These are phyloP conservation scores for Zea luxurians DNA, from an alignment of 176 grass and related monocot genomes.

Conservation along the genomic window DNA sequence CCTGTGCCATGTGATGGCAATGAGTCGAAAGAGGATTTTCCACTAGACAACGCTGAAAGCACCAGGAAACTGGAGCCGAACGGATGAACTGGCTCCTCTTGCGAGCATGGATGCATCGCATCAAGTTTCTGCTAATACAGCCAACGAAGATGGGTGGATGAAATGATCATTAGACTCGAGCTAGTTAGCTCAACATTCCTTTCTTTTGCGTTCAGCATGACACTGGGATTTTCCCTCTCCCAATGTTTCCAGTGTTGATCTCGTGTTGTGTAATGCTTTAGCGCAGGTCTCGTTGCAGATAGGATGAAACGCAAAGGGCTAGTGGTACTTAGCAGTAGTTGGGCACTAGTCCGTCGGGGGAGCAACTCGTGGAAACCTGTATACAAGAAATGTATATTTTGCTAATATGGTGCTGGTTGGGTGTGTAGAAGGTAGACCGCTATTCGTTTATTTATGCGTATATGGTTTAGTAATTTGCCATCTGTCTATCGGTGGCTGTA, in stretches of 20 bases:
- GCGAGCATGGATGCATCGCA: slow-evolving; percentile 26
- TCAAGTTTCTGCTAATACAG: slow-evolving; percentile 19
- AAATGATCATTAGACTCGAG: slow-evolving; percentile 39
- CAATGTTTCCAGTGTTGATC: slow-evolving; percentile 40
- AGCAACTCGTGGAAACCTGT: slow-evolving; percentile 40
- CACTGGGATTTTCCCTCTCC: slow-evolving; percentile 52
- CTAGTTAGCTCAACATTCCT: slow-evolving; percentile 12
- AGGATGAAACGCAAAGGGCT: slow-evolving; percentile 43
- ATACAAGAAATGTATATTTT: slow-evolving; percentile 64
- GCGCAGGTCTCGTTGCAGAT: slow-evolving; percentile 34
- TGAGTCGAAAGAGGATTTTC: slow-evolving; percentile 25
- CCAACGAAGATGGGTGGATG: slow-evolving; percentile 29
- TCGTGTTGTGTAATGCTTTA: slow-evolving; percentile 51
- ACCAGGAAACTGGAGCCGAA: slow-evolving; percentile 11
- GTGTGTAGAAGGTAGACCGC: slow-evolving; percentile 20
- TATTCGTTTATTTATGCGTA: slow-evolving; percentile 63
- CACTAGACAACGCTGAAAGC: neutral
- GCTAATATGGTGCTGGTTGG: slow-evolving; percentile 37
- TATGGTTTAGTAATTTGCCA: slow-evolving; percentile 30
- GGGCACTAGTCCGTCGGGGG: slow-evolving; percentile 36
- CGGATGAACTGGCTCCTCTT: slow-evolving; percentile 30
- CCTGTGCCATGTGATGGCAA: slow-evolving; percentile 20
- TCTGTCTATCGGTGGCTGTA: neutral
- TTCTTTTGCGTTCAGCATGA: slow-evolving; percentile 18
- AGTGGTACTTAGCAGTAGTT: slow-evolving; percentile 30